These are phyloP conservation scores for Schrenkiella parvula DNA, from an alignment of 345 rosid genomes.

Conservation along the genomic window DNA sequence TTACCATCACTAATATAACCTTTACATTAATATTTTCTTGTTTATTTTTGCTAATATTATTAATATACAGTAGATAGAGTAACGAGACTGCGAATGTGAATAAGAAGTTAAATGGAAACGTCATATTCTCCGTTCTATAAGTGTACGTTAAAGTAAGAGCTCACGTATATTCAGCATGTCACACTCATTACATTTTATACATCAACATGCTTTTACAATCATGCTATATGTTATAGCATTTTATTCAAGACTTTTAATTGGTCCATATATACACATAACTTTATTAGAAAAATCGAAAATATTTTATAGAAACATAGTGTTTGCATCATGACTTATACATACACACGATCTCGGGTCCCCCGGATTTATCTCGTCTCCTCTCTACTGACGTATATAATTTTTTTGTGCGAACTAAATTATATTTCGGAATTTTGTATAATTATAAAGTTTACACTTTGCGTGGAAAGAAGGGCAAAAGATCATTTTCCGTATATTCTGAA, in stretches of 20 bases:
- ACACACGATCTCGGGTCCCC: constrained; percentile 32
- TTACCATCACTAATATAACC: background rate
- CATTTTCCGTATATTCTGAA: constrained; percentile 4
- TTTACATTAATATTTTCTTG: too few species aligned
- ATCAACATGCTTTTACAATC: constrained; percentile 25
- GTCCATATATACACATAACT: background rate
- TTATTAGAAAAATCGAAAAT: background rate
- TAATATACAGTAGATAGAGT: background rate
- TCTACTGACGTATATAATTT: background rate
- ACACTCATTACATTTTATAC: constrained; percentile 16
- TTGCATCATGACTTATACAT: constrained; percentile 17
- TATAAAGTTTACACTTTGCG: constrained; percentile 20
- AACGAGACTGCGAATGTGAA: constrained; percentile 13
- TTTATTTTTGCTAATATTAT: background rate
- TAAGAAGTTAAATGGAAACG: constrained; percentile 19
- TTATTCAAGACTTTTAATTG: constrained; percentile 14
- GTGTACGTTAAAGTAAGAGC: constrained; percentile 32
- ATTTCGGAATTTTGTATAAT: background rate
- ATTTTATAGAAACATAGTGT: background rate
- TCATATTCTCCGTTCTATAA: constrained; percentile 8
- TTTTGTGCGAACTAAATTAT: background rate
- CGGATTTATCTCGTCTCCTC: constrained; percentile 25
- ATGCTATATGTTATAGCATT: constrained; percentile 14
- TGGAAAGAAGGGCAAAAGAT: constrained; percentile 27
- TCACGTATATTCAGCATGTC: constrained; percentile 29